phyloP scores from a whole-genome alignment of 805 yeast genomes.

The Kluyveromyces lactis region DNA sequence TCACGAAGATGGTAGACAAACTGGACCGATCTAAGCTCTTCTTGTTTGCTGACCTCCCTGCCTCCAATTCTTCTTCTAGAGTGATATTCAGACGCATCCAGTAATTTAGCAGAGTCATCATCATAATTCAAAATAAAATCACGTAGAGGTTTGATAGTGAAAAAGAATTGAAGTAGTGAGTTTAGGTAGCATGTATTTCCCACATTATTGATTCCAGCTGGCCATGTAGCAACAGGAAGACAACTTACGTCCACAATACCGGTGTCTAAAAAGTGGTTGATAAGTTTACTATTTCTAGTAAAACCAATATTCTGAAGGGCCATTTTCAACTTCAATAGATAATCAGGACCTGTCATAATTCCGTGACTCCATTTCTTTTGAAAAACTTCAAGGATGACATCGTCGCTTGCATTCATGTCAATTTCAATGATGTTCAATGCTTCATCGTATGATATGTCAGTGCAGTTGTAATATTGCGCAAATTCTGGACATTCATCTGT shows the following conservation, averaged over 20 bases:
- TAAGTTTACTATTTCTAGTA: constrained; percentile 44
- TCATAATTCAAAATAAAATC: constrained; percentile 53
- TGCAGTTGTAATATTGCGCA: constrained; percentile 18
- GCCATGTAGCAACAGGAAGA: constrained; percentile 63
- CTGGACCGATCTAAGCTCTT: constrained; percentile 73
- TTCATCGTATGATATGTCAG: constrained; percentile 26
- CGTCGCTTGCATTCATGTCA: constrained; percentile 45
- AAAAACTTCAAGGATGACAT: constrained; percentile 29
- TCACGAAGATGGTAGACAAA: constrained; percentile 67
- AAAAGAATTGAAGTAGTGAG: constrained; percentile 83
- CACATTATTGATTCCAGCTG: constrained; percentile 87
- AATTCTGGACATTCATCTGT: constrained; percentile 29
- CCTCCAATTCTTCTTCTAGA: constrained; percentile 73
- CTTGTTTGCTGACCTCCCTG: constrained; percentile 66
- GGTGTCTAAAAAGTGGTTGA: constrained; percentile 46
- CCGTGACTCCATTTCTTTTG: constrained; percentile 26
- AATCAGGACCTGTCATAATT: constrained; percentile 28
- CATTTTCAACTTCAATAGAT: constrained; percentile 47
- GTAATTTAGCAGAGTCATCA: constrained; percentile 24
- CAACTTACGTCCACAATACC: constrained; percentile 56
- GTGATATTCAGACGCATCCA: constrained; percentile 27
- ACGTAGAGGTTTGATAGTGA: constrained; percentile 75
- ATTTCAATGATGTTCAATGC: constrained; percentile 46
- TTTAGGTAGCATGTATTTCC: constrained; percentile 95
- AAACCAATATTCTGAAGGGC: constrained; percentile 51